Evolutionary conservation across 257 asterid genomes (phyloP).

Genomic region (Plantago ovata): DNA sequence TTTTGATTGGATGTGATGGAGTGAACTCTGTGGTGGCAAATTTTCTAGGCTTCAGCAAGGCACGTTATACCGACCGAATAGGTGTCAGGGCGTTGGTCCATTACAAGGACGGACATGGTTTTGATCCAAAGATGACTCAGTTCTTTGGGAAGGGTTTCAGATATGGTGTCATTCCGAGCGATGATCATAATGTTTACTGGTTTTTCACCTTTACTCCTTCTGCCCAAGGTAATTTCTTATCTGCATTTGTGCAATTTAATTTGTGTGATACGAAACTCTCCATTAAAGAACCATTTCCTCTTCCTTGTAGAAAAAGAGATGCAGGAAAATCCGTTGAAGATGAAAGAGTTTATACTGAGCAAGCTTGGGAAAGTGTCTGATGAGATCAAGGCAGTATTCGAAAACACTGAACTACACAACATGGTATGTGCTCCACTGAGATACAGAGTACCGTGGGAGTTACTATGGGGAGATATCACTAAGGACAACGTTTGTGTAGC

Average conservation of each 20-base stretch:
- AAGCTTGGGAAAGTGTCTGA: constrained; percentile 29
- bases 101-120: constrained; percentile 28
- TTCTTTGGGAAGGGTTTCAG: constrained; percentile 50
- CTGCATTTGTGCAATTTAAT: neutral
- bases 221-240: constrained; percentile 23
- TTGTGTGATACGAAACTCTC: neutral
- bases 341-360: constrained; percentile 31
- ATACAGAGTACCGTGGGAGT: constrained; percentile 39
- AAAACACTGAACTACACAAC: constrained; percentile 19
- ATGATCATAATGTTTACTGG: constrained; percentile 44
- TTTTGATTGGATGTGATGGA: constrained; percentile 56
- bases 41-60: constrained; percentile 35
- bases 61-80: constrained; percentile 30
- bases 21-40: constrained; percentile 47
- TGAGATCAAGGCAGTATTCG: constrained; percentile 19
- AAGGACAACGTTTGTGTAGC: constrained; percentile 28
- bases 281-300: neutral
- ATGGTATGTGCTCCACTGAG: constrained; percentile 26
- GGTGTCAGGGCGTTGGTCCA: constrained; percentile 42
- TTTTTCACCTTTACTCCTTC: constrained; percentile 43
- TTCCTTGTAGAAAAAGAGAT: constrained; percentile 26
- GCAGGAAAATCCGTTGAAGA: constrained; percentile 25
- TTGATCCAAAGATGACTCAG: constrained; percentile 36
- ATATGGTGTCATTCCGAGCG: constrained; percentile 45
- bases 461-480: constrained; percentile 32